phyloP scores from a whole-genome alignment of 2,329 filamentous ascomycete genomes.

The Capronia americana region DNA sequence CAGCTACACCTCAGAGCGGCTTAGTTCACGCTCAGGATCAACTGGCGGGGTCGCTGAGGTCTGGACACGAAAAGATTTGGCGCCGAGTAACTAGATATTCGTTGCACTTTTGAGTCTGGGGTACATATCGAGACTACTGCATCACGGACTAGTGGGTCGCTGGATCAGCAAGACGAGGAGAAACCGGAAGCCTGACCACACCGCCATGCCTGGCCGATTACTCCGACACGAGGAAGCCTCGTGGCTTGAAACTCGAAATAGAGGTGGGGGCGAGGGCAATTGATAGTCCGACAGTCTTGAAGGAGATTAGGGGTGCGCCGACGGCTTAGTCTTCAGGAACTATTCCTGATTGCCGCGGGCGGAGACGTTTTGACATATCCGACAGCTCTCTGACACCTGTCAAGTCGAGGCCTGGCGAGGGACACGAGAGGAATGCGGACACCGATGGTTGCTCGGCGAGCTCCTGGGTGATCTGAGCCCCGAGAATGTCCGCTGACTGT shows the following conservation, averaged over 20 bases:
- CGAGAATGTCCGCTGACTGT: conserved; percentile 10
- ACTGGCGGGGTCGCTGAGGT: neutral
- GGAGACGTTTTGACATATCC: conserved; percentile 14
- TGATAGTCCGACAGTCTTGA: conserved; percentile 18
- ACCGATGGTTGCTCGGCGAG: conserved; percentile 2
- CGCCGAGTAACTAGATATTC: conserved; percentile 13
- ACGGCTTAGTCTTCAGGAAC: conserved; percentile 4
- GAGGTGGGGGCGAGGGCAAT: conserved; percentile 8
- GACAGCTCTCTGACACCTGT: neutral
- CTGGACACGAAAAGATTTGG: too few relatives aligned
- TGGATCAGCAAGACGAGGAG: conserved; percentile 22
- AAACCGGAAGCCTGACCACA: conserved; percentile 21
- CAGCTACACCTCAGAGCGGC: neutral
- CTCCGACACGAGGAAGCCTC: conserved; percentile 12
- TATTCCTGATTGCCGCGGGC: conserved; percentile 17
- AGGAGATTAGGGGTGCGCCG: conserved; percentile 10
- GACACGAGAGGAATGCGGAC: neutral
- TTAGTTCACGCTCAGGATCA: neutral
- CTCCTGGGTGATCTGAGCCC: neutral
- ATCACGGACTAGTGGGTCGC: conserved; percentile 21
- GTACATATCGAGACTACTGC: conserved; percentile 2
- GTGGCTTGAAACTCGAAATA: conserved; percentile 15
- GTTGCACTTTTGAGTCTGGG: conserved; percentile 32
- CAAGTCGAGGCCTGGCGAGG: neutral
- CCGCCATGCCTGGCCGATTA: conserved; percentile 20